Base-by-base conservation (phyloP, 2,329 filamentous ascomycete genomes). In the Colletotrichum incanum region DNA sequence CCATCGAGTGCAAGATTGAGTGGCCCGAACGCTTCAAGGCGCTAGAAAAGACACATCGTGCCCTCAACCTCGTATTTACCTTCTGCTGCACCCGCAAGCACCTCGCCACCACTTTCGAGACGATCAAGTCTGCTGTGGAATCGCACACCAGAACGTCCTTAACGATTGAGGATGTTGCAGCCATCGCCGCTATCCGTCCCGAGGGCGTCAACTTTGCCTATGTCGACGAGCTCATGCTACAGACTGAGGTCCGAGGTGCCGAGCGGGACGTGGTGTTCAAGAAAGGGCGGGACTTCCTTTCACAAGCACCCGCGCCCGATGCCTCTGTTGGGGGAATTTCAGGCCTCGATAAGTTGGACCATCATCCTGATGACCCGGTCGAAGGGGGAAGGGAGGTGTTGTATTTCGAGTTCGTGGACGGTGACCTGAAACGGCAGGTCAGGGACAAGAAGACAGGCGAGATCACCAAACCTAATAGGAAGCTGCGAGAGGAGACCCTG, bases 41-140 rank as follows among this genome's bases (percentile, higher is more conserved):
- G 52, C 87, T 98, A 11, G 91, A 93, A 34, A 91, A 92, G 79
- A 93, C 92, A 0, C 93, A 98, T 80, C 90, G 91, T 73, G 96
- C 96, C 1, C 84, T 99, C 72, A 99, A 98, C 77, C 84, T 98
- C 1, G 94, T 98, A 0, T 98, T 94, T 77, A 98, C 96, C 0
- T 98, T 99, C 79, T 97, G 94, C 84, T 96, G 92, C 79, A 96
- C 96, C 1, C 91, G 96, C 56, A 98, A 97, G 79, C 94, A 98
- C 77, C 88, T 98, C 37, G 92, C 94, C 0, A 98, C 96, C 0
- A 98, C 96, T 0, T 94, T 98, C 75, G 93, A 96, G 20, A 98
- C 93, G 7, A 93, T 99, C 58, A 94, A 92, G 76, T 89, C 91
- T 11, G 90, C 96, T 0, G 96, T 98, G 0, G 94, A 98, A 81